Conservation (phyloP, 1,284 basidiomycete genomes). For the Ceratobasidium sp. region DNA sequence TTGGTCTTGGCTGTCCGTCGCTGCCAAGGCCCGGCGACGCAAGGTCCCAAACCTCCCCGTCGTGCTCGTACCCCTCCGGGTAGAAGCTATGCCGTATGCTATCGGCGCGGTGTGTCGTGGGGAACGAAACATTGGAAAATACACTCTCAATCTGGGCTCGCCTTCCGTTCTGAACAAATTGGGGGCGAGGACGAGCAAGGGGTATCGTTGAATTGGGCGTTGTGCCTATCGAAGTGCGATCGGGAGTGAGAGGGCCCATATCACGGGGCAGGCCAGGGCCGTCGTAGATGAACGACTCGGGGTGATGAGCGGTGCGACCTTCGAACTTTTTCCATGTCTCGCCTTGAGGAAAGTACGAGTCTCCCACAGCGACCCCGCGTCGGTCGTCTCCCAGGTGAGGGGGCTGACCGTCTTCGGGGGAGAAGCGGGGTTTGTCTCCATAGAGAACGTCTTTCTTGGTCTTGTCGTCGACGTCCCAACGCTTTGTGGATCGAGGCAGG, state of each 20-base stretch:
- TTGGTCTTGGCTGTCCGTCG: slow-evolving; percentile 2
- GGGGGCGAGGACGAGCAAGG: slow-evolving; percentile 30
- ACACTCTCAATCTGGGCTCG: slow-evolving; percentile 28
- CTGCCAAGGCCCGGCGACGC: slow-evolving; percentile 23
- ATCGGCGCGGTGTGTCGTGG: slow-evolving; percentile 30
- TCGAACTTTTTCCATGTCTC: slow-evolving; percentile 35
- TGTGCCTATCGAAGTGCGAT: neutral
- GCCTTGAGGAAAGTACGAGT: slow-evolving; percentile 35
- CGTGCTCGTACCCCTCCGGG: slow-evolving; percentile 30
- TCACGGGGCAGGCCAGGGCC: neutral
- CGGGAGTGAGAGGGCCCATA: slow-evolving; percentile 1
- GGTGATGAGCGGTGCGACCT: slow-evolving; percentile 29
- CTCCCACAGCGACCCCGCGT: slow-evolving; percentile 1
- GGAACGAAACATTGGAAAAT: slow-evolving; percentile 33
- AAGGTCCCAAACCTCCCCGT: slow-evolving; percentile 35
- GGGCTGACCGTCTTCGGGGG: slow-evolving; percentile 14
- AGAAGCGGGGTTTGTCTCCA: slow-evolving; percentile 18
- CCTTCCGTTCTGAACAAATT: neutral
- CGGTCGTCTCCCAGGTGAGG: slow-evolving; percentile 12
- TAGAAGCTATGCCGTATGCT: slow-evolving; percentile 35
- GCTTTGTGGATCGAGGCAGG: slow-evolving; percentile 21
- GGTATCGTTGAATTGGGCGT: neutral
- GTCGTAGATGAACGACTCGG: slow-evolving; percentile 34
- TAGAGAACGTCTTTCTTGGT: slow-evolving; percentile 19
- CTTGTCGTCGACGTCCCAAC: slow-evolving; percentile 33